These are phyloP conservation scores for Lichtheimia ornata DNA, from an alignment of 371 early-diverging fungal species.

Conservation along the genomic window DNA sequence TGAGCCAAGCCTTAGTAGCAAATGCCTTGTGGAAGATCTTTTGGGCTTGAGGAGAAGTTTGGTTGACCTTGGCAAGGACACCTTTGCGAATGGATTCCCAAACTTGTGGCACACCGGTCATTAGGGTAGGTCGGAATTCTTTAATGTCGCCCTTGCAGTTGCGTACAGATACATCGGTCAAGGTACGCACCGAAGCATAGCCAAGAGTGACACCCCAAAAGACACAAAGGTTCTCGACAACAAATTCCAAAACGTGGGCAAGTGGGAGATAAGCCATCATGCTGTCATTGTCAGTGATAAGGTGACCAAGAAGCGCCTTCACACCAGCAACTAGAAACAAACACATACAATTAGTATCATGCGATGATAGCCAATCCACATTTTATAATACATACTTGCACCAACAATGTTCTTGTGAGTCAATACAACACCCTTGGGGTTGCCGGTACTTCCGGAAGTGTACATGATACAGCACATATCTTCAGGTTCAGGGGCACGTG, in stretches of 20 bases:
- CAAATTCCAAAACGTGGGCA: slow-evolving; percentile 86
- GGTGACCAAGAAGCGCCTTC: slow-evolving; percentile 39
- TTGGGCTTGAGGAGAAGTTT: slow-evolving; percentile 20
- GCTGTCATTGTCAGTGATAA: slow-evolving; percentile 49
- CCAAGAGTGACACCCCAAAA: slow-evolving; percentile 74
- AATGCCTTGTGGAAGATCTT: slow-evolving; percentile 58
- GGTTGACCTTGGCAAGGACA: slow-evolving; percentile 55
- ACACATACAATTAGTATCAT: neutral
- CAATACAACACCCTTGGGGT: slow-evolving; percentile 88
- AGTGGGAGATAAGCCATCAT: slow-evolving; percentile 93
- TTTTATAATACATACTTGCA: slow-evolving; percentile 44
- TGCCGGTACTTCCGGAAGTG: slow-evolving; percentile 94
- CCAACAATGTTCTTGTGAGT: slow-evolving; percentile 85
- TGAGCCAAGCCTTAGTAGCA: slow-evolving; percentile 57
- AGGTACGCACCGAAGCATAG: slow-evolving; percentile 80
- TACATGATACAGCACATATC: slow-evolving; percentile 93
- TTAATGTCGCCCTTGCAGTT: slow-evolving; percentile 79
- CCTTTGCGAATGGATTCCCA: slow-evolving; percentile 85
- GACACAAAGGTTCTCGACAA: slow-evolving; percentile 70
- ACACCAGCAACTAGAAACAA: slow-evolving; percentile 52
- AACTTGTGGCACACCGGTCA: slow-evolving; percentile 85
- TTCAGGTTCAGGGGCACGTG: slow-evolving; percentile 67
- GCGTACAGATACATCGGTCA: slow-evolving; percentile 84
- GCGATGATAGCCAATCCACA: neutral
- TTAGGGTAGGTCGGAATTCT: slow-evolving; percentile 80